Evolutionary conservation across 768 basidiomycete genomes (phyloP).

Genomic region (Candolleomyces aberdarensis): DNA sequence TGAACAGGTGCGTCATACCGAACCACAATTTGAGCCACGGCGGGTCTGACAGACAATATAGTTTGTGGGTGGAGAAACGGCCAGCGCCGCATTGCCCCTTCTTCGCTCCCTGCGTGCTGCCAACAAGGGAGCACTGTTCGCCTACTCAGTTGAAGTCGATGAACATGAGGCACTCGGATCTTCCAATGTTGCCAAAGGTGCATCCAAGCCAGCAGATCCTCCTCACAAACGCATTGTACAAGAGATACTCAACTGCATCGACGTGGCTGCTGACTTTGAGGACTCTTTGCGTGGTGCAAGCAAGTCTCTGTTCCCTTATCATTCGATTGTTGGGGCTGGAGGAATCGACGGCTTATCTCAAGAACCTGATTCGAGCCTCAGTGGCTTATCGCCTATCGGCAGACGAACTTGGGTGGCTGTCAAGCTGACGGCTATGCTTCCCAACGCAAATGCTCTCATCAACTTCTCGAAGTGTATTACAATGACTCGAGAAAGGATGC

Average conservation of each 20-base stretch:
- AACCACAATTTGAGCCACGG: not conserved
- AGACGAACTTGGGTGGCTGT: constrained; percentile 81
- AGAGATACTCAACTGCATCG: constrained; percentile 75
- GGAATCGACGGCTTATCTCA: not conserved
- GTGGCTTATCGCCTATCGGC: constrained; percentile 20
- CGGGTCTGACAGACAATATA: constrained; percentile 23
- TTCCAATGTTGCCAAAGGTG: constrained; percentile 1
- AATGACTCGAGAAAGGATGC: not conserved
- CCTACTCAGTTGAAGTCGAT: constrained; percentile 85
- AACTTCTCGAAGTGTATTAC: constrained; percentile 58
- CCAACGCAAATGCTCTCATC: constrained; percentile 56
- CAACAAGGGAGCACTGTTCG: constrained; percentile 75
- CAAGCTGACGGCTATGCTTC: constrained; percentile 78
- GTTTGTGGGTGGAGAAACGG: constrained; percentile 91
- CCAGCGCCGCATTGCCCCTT: constrained; percentile 61
- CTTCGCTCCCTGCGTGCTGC: constrained; percentile 58
- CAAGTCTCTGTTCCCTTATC: constrained; percentile 1
- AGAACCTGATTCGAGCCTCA: not conserved
- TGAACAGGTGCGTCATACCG: constrained; percentile 53
- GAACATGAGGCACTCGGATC: constrained; percentile 13
- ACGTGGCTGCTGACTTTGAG: constrained; percentile 82
- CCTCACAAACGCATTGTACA: constrained; percentile 62
- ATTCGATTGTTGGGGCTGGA: not conserved
- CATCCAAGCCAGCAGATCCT: constrained; percentile 20
- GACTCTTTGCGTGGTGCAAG: constrained; percentile 33